phyloP scores from a whole-genome alignment of 805 yeast species.

The Clavispora asparagi region DNA sequence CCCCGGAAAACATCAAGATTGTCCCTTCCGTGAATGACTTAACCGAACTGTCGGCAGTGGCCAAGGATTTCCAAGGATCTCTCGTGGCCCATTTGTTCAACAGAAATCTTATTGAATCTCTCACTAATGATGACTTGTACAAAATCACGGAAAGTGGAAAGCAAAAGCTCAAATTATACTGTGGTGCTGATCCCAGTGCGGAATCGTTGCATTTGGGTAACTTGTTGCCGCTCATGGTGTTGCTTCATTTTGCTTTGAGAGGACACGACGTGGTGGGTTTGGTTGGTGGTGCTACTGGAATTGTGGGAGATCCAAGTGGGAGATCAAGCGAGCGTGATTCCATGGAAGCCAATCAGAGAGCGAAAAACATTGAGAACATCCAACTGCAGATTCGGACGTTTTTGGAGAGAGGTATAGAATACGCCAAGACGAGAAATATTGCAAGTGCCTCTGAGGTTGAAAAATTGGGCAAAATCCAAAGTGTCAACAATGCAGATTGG shows the following conservation, averaged over 20 bases:
- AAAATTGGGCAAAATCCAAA: conserved; percentile 33
- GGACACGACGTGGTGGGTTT: conserved; percentile 84
- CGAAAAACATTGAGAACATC: conserved; percentile 55
- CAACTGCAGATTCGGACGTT: conserved; percentile 57
- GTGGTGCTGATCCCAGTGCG: conserved; percentile 98
- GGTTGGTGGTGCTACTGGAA: conserved; percentile 94
- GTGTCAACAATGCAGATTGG: conserved; percentile 75
- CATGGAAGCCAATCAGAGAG: conserved; percentile 49
- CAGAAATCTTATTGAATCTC: conserved; percentile 33
- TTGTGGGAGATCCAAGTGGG: conserved; percentile 96
- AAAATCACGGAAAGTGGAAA: conserved; percentile 22
- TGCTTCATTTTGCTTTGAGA: conserved; percentile 75
- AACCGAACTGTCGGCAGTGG: conserved; percentile 14
- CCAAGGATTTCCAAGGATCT: conserved; percentile 23
- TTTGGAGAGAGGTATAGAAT: conserved; percentile 54
- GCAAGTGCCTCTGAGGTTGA: conserved; percentile 17
- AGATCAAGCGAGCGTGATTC: conserved; percentile 66
- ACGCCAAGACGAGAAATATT: conserved; percentile 50
- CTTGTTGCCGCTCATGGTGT: conserved; percentile 76
- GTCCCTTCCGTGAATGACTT: conserved; percentile 32
- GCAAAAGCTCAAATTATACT: conserved; percentile 56
- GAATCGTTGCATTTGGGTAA: conserved; percentile 86
- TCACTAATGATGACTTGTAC: conserved; percentile 34
- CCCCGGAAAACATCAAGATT: conserved; percentile 32
- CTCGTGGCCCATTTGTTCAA: conserved; percentile 33